phyloP scores from a whole-genome alignment of 2,329 filamentous ascomycete species.

The Cladorrhinum sp. region DNA sequence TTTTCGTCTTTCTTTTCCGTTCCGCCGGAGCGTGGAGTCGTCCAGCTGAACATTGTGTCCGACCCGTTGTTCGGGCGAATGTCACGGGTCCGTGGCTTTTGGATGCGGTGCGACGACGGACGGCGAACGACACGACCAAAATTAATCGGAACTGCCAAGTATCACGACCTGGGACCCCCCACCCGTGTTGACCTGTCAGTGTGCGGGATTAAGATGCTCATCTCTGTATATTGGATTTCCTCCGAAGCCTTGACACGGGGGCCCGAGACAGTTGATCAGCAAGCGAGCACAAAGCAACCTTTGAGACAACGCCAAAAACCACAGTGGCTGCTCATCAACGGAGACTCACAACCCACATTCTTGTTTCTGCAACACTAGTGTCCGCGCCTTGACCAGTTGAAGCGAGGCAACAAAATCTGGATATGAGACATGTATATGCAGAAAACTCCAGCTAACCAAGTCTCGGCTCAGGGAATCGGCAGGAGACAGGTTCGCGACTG shows the following conservation, averaged over 20 bases:
- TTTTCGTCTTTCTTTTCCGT: conserved; percentile 1
- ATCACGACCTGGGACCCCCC: conserved; percentile 6
- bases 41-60: conserved; percentile 20
- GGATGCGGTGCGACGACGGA: conserved; percentile 19
- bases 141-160: conserved; percentile 16
- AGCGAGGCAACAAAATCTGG: conserved; percentile 6
- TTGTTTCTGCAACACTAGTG: neutral
- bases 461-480: conserved; percentile 1
- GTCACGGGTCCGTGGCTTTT: conserved; percentile 6
- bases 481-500: neutral
- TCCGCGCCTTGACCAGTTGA: conserved; percentile 7
- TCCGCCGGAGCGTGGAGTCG: conserved; percentile 2
- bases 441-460: conserved; percentile 3
- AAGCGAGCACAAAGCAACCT: neutral
- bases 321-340: neutral
- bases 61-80: conserved; percentile 12
- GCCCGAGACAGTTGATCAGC: conserved; percentile 15
- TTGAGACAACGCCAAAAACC: neutral
- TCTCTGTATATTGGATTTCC: conserved; percentile 11
- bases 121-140: conserved; percentile 14
- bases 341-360: neutral
- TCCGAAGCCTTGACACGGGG: neutral
- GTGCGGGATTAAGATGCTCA: neutral
- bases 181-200: conserved; percentile 4
- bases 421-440: neutral